Evolutionary conservation across 2,329 filamentous ascomycete genomes (phyloP).

Genomic region (Dactylellina sp.): DNA sequence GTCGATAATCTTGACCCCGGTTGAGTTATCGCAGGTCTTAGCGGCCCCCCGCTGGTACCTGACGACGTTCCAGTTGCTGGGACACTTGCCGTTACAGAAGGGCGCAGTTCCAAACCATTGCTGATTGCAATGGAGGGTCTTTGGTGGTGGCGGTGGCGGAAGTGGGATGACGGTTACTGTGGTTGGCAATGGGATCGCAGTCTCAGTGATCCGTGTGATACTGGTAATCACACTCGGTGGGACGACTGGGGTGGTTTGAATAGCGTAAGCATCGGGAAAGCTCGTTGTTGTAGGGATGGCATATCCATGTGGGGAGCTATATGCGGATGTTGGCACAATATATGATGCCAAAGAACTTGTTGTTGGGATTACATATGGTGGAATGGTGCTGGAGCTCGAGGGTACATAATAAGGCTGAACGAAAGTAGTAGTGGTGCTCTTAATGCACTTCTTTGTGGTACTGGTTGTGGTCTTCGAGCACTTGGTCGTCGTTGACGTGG

Average conservation of each 20-base stretch:
- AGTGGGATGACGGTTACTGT: slow-evolving; percentile 33
- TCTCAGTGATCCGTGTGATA: slow-evolving; percentile 15
- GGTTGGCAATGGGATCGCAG: slow-evolving; percentile 8
- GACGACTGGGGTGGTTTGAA: slow-evolving; percentile 7
- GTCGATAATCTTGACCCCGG: slow-evolving; percentile 40
- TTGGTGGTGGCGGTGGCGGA: slow-evolving; percentile 30
- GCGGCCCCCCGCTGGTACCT: slow-evolving; percentile 25
- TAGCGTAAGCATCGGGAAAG: background rate
- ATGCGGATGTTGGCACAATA: background rate
- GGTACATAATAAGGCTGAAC: slow-evolving; percentile 17
- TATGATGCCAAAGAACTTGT: slow-evolving; percentile 5
- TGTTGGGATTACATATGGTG: slow-evolving; percentile 6
- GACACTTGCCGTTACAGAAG: slow-evolving; percentile 46
- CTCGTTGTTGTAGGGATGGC: background rate
- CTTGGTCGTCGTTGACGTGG: slow-evolving; percentile 2
- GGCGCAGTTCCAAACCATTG: slow-evolving; percentile 40
- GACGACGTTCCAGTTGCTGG: slow-evolving; percentile 32
- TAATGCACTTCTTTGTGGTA: background rate
- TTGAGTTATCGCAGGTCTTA: slow-evolving; percentile 24
- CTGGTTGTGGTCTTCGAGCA: background rate
- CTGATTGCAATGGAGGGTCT: slow-evolving; percentile 23
- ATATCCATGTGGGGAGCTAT: slow-evolving; percentile 1
- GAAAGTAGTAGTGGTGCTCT: slow-evolving; percentile 7
- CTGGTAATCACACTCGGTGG: slow-evolving; percentile 3
- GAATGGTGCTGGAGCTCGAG: background rate